Evolutionary conservation across 2,329 filamentous ascomycete genomes (phyloP).

Genomic region (Xylaria polymorpha): DNA sequence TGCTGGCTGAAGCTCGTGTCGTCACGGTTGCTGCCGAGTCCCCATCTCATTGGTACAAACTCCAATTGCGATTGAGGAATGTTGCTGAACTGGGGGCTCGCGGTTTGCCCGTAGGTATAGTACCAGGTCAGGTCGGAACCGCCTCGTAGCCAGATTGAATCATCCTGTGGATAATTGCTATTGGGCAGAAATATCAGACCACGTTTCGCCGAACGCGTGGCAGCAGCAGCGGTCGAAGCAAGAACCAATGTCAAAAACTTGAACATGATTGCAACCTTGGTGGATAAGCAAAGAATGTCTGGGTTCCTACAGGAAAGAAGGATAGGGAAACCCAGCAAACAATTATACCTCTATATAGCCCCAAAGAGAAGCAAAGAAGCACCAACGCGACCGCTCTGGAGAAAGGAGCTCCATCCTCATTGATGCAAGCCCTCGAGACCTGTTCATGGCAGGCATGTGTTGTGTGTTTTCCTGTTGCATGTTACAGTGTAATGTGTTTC

Average conservation of each 20-base stretch:
- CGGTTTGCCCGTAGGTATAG: slow-evolving; percentile 4
- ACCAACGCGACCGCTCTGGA: not conserved
- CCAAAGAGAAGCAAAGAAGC: not conserved
- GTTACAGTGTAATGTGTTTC: not conserved
- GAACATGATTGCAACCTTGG: not conserved
- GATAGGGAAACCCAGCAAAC: not conserved
- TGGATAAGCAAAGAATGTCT: not conserved
- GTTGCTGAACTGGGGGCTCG: slow-evolving; percentile 1
- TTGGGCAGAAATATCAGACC: not conserved
- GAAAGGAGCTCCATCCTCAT: not conserved
- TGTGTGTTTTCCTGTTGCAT: not conserved
- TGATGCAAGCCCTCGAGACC: not conserved
- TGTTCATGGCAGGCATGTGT: not conserved
- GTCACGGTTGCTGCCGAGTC: not conserved
- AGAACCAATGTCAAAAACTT: not conserved
- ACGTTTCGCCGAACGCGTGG: not conserved
- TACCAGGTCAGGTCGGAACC: slow-evolving; percentile 12
- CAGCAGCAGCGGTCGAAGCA: not conserved
- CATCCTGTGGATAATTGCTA: slow-evolving; percentile 4
- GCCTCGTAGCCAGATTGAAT: slow-evolving; percentile 1
- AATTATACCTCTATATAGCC: not conserved
- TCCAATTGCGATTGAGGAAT: slow-evolving; percentile 2
- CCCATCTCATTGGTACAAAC: slow-evolving; percentile 9
- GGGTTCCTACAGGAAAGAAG: not conserved
- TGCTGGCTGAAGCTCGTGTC: slow-evolving; percentile 7